Evolutionary conservation across 164 flowering plant species (phyloP), one percentile per base, ranked within the genome.

Genomic region (Vitis labrusca): DNA sequence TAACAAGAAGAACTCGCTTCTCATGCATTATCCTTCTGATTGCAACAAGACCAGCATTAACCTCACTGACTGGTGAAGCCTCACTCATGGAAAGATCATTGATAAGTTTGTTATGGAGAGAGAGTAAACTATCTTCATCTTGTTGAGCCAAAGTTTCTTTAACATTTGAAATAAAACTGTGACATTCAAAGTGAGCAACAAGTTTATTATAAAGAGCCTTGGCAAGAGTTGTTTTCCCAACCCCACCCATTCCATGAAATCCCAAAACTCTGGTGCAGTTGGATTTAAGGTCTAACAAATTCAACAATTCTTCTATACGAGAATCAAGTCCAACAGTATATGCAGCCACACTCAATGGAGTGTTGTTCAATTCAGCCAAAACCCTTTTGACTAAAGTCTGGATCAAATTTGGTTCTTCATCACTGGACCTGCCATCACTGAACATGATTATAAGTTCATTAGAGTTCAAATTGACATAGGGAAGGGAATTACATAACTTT

Each of bases 211-310:
- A 86, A 8, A 82, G 68, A 50, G 84, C 84, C 71, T 84, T 83
- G 53, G 86, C 84, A 37, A 86, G 78, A 58, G 89, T 85, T 50
- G 89, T 82, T 76, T 85, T 85, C 2, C 89, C 89, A 70, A 85
- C 57, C 14, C 89, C 87, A 15, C 85, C 85, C 64, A 80, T 76
- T 8, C 87, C 87, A 75, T 74, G 65, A 11, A 86, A 23, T 13
- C 82, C 83, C 47, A 86, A 11, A 11, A 78, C 64, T 63, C 60
- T 54, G 19, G 76, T 63, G 30, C 69, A 75, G 32, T 59, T 72
- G 37, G 71, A 29, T 55, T 64, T 67, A 2, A 80, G 63, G 67
- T 82, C 76, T 53, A 83, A 54, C 65, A 60, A 1, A 4, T 17
- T 66, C 65, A 73, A 32, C 30, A 86, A 37, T 60, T 81, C 53